phyloP scores from a whole-genome alignment of 495 filamentous ascomycete genomes.

The Parathielavia hyrcaniae region DNA sequence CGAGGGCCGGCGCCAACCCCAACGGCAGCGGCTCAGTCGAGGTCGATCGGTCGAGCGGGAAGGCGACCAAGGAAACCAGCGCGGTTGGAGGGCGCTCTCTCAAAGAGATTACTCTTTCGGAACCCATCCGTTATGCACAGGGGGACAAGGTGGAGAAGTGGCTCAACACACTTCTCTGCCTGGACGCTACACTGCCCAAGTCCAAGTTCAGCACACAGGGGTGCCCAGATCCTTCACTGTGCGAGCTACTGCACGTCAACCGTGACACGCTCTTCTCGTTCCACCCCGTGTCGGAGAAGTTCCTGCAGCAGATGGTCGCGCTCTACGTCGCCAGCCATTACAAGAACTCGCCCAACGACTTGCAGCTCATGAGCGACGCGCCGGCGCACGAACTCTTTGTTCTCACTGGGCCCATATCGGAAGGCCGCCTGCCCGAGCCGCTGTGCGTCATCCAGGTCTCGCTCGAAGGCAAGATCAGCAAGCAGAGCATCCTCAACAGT shows the following conservation, averaged over 20 bases:
- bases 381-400: slow-evolving; percentile 96
- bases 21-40: slow-evolving; percentile 54
- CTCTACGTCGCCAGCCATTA: slow-evolving; percentile 98
- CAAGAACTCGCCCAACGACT: slow-evolving; percentile 96
- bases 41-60: slow-evolving; percentile 66
- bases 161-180: slow-evolving; percentile 89
- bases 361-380: slow-evolving; percentile 96
- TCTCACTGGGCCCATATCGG: slow-evolving; percentile 78
- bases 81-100: slow-evolving; percentile 68
- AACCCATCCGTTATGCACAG: slow-evolving; percentile 91
- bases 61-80: slow-evolving; percentile 56
- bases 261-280: slow-evolving; percentile 97
- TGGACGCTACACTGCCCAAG: slow-evolving; percentile 81
- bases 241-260: slow-evolving; percentile 88
- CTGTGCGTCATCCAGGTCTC: slow-evolving; percentile 93
- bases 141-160: slow-evolving; percentile 91
- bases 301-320: slow-evolving; percentile 96
- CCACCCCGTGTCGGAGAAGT: slow-evolving; percentile 92
- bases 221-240: slow-evolving; percentile 82
- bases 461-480: slow-evolving; percentile 90
- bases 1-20: slow-evolving; percentile 49
- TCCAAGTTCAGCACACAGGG: slow-evolving; percentile 69
- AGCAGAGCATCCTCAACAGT: slow-evolving; percentile 81
- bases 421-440: slow-evolving; percentile 82
- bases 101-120: slow-evolving; percentile 82